Percentiles rank a stretch among this genome's conserved stretches.
Evolutionary conservation across 2,329 filamentous ascomycete species (phyloP).

Genomic region (Aspergillus ruber): DNA sequence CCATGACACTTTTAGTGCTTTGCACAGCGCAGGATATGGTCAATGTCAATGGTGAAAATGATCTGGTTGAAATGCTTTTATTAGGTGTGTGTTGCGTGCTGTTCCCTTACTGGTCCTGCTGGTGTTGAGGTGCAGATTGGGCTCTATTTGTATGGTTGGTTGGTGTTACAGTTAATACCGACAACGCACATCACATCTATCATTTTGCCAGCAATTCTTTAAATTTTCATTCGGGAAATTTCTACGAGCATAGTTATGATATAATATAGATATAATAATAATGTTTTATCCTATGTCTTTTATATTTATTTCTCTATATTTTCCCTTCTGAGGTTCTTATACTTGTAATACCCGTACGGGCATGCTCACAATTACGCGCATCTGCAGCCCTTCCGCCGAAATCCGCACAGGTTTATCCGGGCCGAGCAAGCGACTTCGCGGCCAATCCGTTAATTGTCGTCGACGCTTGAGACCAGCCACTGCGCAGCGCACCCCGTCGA

Average conservation of each 20-base stretch:
- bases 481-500: slow-evolving; percentile 13
- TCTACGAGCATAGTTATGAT: background rate
- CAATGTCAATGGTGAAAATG: too few species aligned
- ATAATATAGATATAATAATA: too few species aligned
- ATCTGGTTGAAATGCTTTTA: too few species aligned
- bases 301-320: slow-evolving; percentile 3
- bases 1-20: too few species aligned
- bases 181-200: slow-evolving; percentile 13
- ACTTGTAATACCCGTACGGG: background rate
- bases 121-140: too few species aligned
- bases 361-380: slow-evolving; percentile 32
- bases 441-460: slow-evolving; percentile 7
- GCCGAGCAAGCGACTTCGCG: slow-evolving; percentile 35
- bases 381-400: slow-evolving; percentile 24
- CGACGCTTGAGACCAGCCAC: background rate
- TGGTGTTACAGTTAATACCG: background rate
- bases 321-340: background rate
- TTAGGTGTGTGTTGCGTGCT: too few species aligned
- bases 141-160: background rate
- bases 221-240: slow-evolving; percentile 1
- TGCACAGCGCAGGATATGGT: too few species aligned
- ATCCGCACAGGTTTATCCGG: slow-evolving; percentile 27
- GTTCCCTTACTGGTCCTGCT: too few species aligned
- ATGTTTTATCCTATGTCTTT: background rate
- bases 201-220: slow-evolving; percentile 9